Evolutionary conservation across 148 eudicot genomes (phyloP).

Genomic region (Vaccinium myrtillus): DNA sequence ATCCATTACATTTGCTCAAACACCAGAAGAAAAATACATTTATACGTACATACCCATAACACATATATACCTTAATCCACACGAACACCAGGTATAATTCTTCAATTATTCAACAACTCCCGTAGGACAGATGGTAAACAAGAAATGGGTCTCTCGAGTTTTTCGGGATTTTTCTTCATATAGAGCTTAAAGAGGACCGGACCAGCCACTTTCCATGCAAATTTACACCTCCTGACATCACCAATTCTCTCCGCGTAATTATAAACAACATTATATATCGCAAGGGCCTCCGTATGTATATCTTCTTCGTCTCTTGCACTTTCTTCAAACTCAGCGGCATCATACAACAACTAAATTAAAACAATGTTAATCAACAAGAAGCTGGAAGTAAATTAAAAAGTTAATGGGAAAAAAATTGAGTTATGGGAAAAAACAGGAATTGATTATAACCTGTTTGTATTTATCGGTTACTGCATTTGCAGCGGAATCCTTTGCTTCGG

Average conservation of each 20-base stretch:
- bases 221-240: conserved; percentile 33
- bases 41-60: background rate
- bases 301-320: conserved; percentile 39
- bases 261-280: conserved; percentile 51
- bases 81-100: background rate
- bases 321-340: conserved; percentile 43
- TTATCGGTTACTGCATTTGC: conserved; percentile 40
- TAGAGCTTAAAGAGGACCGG: conserved; percentile 37
- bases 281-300: conserved; percentile 51
- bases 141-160: conserved; percentile 25
- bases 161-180: conserved; percentile 1
- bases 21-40: background rate
- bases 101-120: conserved; percentile 18
- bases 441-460: conserved; percentile 50
- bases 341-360: conserved; percentile 47
- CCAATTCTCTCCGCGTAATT: conserved; percentile 28
- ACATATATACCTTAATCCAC: background rate
- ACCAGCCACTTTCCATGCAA: conserved; percentile 82
- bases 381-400: background rate
- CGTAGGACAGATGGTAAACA: conserved; percentile 40
- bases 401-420: too few species aligned
- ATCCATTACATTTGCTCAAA: background rate
- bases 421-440: background rate
- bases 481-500: conserved; percentile 25
- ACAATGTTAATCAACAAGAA: background rate